Evolutionary conservation across 2,329 filamentous ascomycete genomes (phyloP).

Genomic region (Ploettnerulaceae sp.): DNA sequence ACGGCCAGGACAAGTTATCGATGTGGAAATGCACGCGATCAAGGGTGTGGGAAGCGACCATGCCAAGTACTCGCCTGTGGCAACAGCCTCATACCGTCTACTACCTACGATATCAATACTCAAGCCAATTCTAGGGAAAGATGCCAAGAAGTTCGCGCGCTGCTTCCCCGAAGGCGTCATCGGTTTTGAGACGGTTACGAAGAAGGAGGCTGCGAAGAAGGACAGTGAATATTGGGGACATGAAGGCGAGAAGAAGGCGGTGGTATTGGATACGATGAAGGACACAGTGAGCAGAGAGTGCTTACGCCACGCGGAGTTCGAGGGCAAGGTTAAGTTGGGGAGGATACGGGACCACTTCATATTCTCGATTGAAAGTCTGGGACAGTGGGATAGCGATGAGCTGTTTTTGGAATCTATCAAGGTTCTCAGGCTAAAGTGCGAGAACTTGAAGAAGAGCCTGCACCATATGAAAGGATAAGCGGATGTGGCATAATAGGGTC

Average conservation of each 20-base stretch:
- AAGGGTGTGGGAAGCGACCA: slow-evolving; percentile 93
- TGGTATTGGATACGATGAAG: slow-evolving; percentile 82
- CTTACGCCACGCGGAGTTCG: slow-evolving; percentile 85
- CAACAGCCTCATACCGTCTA: slow-evolving; percentile 88
- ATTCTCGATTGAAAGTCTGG: slow-evolving; percentile 89
- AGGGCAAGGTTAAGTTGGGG: slow-evolving; percentile 91
- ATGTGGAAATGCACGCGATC: slow-evolving; percentile 86
- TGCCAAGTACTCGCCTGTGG: slow-evolving; percentile 94
- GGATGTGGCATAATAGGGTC: slow-evolving; percentile 8
- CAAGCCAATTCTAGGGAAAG: slow-evolving; percentile 75
- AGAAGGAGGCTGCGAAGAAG: slow-evolving; percentile 54
- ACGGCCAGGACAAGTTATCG: slow-evolving; percentile 81
- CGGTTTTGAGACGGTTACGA: slow-evolving; percentile 66
- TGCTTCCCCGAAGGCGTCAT: slow-evolving; percentile 93
- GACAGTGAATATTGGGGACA: slow-evolving; percentile 67
- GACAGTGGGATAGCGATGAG: slow-evolving; percentile 90
- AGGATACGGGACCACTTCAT: slow-evolving; percentile 94
- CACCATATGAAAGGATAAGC: slow-evolving; percentile 51
- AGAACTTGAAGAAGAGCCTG: slow-evolving; percentile 66
- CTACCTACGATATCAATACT: slow-evolving; percentile 83
- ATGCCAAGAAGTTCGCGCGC: slow-evolving; percentile 81
- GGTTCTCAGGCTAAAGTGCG: slow-evolving; percentile 79
- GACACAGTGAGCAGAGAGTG: slow-evolving; percentile 95
- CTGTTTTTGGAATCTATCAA: slow-evolving; percentile 87
- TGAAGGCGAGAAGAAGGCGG: slow-evolving; percentile 78